These are phyloP conservation scores for Camillea tinctor DNA, from an alignment of 2,329 filamentous ascomycete species.

Conservation along the genomic window DNA sequence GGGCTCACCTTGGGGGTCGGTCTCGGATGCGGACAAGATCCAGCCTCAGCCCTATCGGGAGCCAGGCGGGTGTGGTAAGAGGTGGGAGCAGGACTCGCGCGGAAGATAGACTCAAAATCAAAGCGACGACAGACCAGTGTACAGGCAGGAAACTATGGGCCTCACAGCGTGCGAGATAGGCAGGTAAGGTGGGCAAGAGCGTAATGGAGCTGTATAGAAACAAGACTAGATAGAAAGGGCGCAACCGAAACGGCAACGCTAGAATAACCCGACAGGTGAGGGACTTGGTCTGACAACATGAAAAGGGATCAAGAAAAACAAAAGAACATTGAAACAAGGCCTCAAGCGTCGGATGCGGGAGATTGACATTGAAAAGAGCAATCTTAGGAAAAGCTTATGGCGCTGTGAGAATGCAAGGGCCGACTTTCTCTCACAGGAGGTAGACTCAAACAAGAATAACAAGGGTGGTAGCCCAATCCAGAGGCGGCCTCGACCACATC, in stretches of 20 bases:
- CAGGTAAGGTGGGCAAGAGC: slow-evolving; percentile 4
- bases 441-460: slow-evolving; percentile 8
- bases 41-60: slow-evolving; percentile 32
- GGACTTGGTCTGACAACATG: slow-evolving; percentile 10
- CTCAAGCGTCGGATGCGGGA: slow-evolving; percentile 29
- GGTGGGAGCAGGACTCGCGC: slow-evolving; percentile 19
- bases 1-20: slow-evolving; percentile 24
- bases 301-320: slow-evolving; percentile 16
- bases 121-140: neutral
- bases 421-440: slow-evolving; percentile 13
- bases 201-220: neutral
- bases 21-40: slow-evolving; percentile 33
- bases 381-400: slow-evolving; percentile 16
- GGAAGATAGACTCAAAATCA: slow-evolving; percentile 14
- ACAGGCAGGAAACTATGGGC: neutral
- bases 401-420: slow-evolving; percentile 24
- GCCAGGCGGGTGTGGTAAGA: slow-evolving; percentile 18
- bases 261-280: slow-evolving; percentile 18
- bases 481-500: slow-evolving; percentile 24
- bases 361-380: slow-evolving; percentile 22
- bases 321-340: slow-evolving; percentile 18
- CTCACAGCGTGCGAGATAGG: slow-evolving; percentile 1
- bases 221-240: slow-evolving; percentile 1
- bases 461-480: slow-evolving; percentile 19
- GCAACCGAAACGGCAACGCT: slow-evolving; percentile 7